These are phyloP conservation scores for Liquidambar formosana DNA, from an alignment of 164 flowering plant species.

Conservation along the genomic window DNA sequence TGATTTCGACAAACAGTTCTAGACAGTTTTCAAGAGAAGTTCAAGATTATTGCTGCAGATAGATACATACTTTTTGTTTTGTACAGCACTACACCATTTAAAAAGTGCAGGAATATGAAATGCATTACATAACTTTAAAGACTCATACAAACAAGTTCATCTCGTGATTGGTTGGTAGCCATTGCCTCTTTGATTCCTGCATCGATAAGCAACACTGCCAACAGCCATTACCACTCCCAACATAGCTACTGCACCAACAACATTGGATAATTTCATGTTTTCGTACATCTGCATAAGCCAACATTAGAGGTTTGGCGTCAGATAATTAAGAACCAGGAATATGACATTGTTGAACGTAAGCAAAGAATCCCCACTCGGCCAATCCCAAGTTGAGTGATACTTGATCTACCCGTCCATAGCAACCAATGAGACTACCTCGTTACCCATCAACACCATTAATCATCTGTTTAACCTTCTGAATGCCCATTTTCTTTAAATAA, in stretches of 20 bases:
- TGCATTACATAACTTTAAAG: background rate
- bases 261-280: slow-evolving; percentile 1
- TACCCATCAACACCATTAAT: too few species aligned
- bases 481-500: too few species aligned
- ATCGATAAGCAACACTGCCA: slow-evolving; percentile 16
- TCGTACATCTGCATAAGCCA: slow-evolving; percentile 26
- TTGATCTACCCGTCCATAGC: too few species aligned
- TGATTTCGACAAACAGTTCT: too few species aligned
- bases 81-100: too few species aligned
- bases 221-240: slow-evolving; percentile 28
- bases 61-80: background rate
- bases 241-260: slow-evolving; percentile 24
- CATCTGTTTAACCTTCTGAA: too few species aligned
- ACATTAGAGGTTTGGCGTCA: background rate
- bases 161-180: slow-evolving; percentile 28
- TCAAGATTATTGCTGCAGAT: background rate
- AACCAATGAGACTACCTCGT: too few species aligned
- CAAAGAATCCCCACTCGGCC: too few species aligned
- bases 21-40: background rate
- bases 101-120: background rate
- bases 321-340: background rate
- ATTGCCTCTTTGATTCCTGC: slow-evolving; percentile 22
- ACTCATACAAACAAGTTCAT: background rate
- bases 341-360: too few species aligned
- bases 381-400: too few species aligned